These are phyloP conservation scores for Pichia sp. DNA, from an alignment of 1,139 yeast genomes.

Conservation along the genomic window DNA sequence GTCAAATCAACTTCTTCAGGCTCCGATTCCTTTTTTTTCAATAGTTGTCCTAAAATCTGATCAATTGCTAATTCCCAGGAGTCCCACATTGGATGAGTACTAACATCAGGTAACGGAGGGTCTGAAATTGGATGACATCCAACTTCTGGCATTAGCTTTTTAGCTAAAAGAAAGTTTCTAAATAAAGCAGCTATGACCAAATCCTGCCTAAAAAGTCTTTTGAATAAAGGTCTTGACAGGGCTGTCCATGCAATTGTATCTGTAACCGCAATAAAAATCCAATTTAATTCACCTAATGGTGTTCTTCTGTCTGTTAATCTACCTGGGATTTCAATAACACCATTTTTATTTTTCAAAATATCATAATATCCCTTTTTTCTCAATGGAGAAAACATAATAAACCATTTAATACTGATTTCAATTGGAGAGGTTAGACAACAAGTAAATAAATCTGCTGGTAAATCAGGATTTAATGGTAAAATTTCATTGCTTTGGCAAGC, in stretches of 20 bases:
- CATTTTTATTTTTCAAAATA: slow-evolving; percentile 45
- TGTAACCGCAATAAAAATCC: slow-evolving; percentile 97
- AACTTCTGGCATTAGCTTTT: slow-evolving; percentile 87
- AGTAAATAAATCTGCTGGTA: slow-evolving; percentile 94
- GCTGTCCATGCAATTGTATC: slow-evolving; percentile 98
- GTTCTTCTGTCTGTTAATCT: slow-evolving; percentile 88
- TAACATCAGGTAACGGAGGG: slow-evolving; percentile 84
- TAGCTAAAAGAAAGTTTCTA: slow-evolving; percentile 85
- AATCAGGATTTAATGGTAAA: slow-evolving; percentile 86
- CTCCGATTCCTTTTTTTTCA: slow-evolving; percentile 33
- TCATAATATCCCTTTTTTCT: slow-evolving; percentile 50
- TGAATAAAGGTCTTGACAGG: slow-evolving; percentile 80
- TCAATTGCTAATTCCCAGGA: slow-evolving; percentile 98
- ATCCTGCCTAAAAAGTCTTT: slow-evolving; percentile 88
- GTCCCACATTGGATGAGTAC: slow-evolving; percentile 93
- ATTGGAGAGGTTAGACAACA: slow-evolving; percentile 95
- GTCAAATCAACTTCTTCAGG: slow-evolving; percentile 20
- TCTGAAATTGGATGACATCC: slow-evolving; percentile 94
- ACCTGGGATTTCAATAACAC: slow-evolving; percentile 77
- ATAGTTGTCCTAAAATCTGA: slow-evolving; percentile 74
- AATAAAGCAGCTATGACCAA: slow-evolving; percentile 94
- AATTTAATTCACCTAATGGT: slow-evolving; percentile 90
- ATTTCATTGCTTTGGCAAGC: slow-evolving; percentile 86
- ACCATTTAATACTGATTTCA: slow-evolving; percentile 89
- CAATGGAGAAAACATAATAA: slow-evolving; percentile 75